These are phyloP conservation scores for Gomphus sp. DNA, from an alignment of 1,284 basidiomycete genomes.

Conservation along the genomic window DNA sequence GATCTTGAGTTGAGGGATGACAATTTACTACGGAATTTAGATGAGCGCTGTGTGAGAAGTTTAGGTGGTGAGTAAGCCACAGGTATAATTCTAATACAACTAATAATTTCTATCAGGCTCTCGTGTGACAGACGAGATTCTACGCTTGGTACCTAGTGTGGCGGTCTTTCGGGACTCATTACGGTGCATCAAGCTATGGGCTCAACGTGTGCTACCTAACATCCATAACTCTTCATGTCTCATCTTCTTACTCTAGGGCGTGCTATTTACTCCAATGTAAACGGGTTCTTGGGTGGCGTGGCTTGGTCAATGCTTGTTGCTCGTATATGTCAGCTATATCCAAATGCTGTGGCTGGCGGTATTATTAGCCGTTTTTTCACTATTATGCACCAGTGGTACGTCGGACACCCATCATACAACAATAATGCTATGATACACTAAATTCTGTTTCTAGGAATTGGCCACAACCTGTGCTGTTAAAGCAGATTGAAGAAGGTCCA, in stretches of 20 bases:
- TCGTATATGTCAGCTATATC: conserved; percentile 97
- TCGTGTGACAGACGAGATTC: conserved; percentile 92
- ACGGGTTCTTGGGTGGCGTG: conserved; percentile 96
- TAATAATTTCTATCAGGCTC: conserved; percentile 50
- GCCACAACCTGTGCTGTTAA: conserved; percentile 95
- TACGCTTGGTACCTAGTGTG: conserved; percentile 92
- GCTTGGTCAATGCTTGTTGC: conserved; percentile 99
- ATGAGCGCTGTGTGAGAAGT: conserved; percentile 92
- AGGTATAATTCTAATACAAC: not conserved
- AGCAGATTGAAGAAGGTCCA: conserved; percentile 94
- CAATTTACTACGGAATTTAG: conserved; percentile 85
- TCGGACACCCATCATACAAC: conserved; percentile 15
- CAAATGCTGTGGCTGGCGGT: conserved; percentile 87
- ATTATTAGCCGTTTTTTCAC: conserved; percentile 97
- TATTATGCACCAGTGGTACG: conserved; percentile 92
- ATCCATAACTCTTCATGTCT: not conserved
- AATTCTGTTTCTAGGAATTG: conserved; percentile 31
- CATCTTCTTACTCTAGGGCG: conserved; percentile 43
- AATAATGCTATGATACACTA: conserved; percentile 12
- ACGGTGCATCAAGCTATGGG: conserved; percentile 97
- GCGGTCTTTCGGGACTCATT: conserved; percentile 91
- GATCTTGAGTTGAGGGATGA: conserved; percentile 87
- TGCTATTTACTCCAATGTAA: conserved; percentile 97
- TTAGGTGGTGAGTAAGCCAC: conserved; percentile 61
- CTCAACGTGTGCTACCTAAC: conserved; percentile 59